Evolutionary conservation across 805 yeast species (phyloP), one percentile per base, ranked within the genome.

Genomic region (Candida schatavii): DNA sequence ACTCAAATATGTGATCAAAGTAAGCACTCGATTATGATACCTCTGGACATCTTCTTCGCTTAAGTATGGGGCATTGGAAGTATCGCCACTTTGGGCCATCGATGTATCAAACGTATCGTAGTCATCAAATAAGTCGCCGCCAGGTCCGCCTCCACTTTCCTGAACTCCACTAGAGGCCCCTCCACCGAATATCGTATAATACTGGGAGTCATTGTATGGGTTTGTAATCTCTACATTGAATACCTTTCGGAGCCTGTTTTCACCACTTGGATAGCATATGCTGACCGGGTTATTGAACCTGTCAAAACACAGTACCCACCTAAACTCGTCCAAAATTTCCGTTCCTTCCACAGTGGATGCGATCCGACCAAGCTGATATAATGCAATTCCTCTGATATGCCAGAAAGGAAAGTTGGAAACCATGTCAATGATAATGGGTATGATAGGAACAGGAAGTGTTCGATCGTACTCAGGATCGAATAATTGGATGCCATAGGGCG

Each of bases 241-340:
- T 5, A 57, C 37, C 9, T 27, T 29, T 13, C 19, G 19, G 9
- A 31, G 35, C 11, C 35, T 31, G 19, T 36, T 36, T 9, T 31
- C 33, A 9, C 38, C 18, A 7, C 25, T 17, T 3, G 66, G 66
- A 41, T 54, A 61, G 7, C 57, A 39, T 11, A 55, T 49, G 25
- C 52, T 47, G 31, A 42, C 50, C 9, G 55, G 48, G 11, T 50
- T 30, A 3, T 45, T 44, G 34, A 52, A 49, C 22, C 41, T 51
- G 43, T 56, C 55, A 30, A 49, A 42, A 10, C 47, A 52, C 25
- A 55, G 49, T 5, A 47, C 49, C 97, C 97, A 91, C 1, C 81
- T 81, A 41, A 75, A 68, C 51, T 88, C 96, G 55, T 88, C 96
- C 42, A 90, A 65, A 13, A 89, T 79, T 55, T 90, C 97, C 18